These are phyloP conservation scores for Pichia occidentalis DNA, from an alignment of 805 yeast species.

Conservation along the genomic window DNA sequence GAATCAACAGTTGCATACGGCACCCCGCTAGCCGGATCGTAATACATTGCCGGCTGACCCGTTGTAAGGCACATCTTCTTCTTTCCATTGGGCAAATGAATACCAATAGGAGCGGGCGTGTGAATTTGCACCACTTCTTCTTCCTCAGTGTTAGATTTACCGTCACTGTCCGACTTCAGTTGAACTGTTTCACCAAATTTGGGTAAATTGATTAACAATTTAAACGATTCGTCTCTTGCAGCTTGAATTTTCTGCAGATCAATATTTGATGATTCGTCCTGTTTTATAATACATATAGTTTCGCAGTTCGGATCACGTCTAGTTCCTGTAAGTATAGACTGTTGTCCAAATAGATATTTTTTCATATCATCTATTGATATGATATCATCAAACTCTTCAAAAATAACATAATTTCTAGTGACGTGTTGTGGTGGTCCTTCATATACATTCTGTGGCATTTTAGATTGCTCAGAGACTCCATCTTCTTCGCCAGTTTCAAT, in stretches of 20 bases:
- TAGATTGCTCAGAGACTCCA: not conserved
- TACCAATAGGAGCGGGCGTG: constrained; percentile 72
- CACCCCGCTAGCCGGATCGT: constrained; percentile 83
- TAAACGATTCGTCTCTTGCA: constrained; percentile 30
- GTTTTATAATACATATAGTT: constrained; percentile 27
- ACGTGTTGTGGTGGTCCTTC: constrained; percentile 69
- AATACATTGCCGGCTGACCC: constrained; percentile 73
- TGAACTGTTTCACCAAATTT: constrained; percentile 53
- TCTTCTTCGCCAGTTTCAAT: constrained; percentile 15
- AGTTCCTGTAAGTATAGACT: constrained; percentile 45
- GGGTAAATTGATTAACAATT: constrained; percentile 44
- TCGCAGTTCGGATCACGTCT: constrained; percentile 51
- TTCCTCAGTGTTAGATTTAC: constrained; percentile 22
- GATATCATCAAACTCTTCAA: constrained; percentile 41
- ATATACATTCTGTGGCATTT: constrained; percentile 24
- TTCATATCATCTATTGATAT: constrained; percentile 29
- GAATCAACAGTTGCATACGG: constrained; percentile 82
- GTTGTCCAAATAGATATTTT: constrained; percentile 52
- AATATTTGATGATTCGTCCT: constrained; percentile 24
- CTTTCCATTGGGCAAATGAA: constrained; percentile 61
- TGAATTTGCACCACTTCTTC: constrained; percentile 44
- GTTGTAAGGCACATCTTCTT: constrained; percentile 67
- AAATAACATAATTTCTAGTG: constrained; percentile 45
- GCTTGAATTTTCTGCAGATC: constrained; percentile 22
- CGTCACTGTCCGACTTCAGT: constrained; percentile 37